Evolutionary conservation across 2,329 filamentous ascomycete genomes (phyloP), one percentile per base, ranked within the genome.

Genomic region (Paecilomyces dactylethromorphus): DNA sequence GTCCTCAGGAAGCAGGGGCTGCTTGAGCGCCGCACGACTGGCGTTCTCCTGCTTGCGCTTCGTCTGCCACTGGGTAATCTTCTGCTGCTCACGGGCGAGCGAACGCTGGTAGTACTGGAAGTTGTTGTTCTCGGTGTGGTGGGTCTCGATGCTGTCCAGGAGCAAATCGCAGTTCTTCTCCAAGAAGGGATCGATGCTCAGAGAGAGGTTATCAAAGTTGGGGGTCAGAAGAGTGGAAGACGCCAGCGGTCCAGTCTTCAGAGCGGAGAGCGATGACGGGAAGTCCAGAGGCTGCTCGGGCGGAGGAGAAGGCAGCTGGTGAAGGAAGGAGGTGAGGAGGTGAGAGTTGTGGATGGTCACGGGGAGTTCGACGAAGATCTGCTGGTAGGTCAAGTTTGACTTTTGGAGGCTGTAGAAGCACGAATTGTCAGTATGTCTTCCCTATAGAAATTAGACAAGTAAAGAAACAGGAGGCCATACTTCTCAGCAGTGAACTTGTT

Each of bases 81-180:
- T 99, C 70, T 89, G 81, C 81, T 99, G 94, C 81, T 99, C 94
- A 68, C 94, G 90, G 57, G 88, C 89, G 59, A 97, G 84, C 72
- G 95, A 92, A 70, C 94, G 87, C 80, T 97, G 92, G 82, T 97
- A 97, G 84, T 89, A 91, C 78, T 97, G 92, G 81, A 95, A 94
- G 84, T 99, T 99, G 86, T 97, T 97, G 75, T 96, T 89, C 79
- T 99, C 94, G 61, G 92, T 96, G 81, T 97, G 94, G 82, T 99
- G 94, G 58, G 89, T 89, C 82, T 99, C 94, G 75, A 99, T 96
- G 81, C 89, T 92, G 73, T 99, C 94, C 63, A 97, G 87, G 59
- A 99, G 86, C 66, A 97, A 86, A 73, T 99, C 93, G 79, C 92
- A 96, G 56, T 93, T 96, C 85, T 97, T 96, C 84, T 97, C 93